Base-by-base conservation (phyloP, 306 rosid genomes). In the Rosa persica region DNA sequence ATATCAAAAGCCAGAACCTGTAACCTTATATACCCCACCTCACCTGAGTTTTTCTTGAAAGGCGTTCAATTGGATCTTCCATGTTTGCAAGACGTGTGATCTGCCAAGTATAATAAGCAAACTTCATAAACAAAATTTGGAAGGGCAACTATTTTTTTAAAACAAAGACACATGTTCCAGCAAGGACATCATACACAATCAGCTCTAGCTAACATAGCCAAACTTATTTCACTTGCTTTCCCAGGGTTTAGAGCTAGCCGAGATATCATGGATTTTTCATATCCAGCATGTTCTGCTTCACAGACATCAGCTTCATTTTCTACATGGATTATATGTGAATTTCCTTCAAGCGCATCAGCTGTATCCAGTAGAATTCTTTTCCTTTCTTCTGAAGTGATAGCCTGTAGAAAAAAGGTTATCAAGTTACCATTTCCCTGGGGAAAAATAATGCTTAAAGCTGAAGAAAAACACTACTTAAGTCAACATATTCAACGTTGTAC, bases 21-120 rank as follows among this genome's bases (percentile, higher is more conserved):
- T 34, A 75, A 43, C 25, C 44, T 36, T 54, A 58, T 43, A 80
- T 68, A 15, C 51, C 39, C 60, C 12, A 48, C 67, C 78, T 82
- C 87, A 93, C 98, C 98, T 95, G 87, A 8, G 96, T 95, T 80
- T 78, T 89, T 84, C 89, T 95, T 82, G 88, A 81, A 58, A 95
- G 79, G 52, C 30, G 88, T 57, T 97, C 98, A 77, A 93, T 93
- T 48, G 98, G 98, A 90, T 95, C 98, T 79, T 93, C 97, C 94
- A 95, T 95, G 72, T 90, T 88, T 79, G 99, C 96, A 77, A 95
- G 98, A 86, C 79, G 83, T 76, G 89, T 77, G 85, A 95, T 88
- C 98, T 93, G 97, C 78, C 79, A 74, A 74, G 75, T 48, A 85
- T 23, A 69, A 69, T 5, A 27, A 62, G n/a, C 20, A 61, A 61